Evolutionary conservation across 2,329 filamentous ascomycete species (phyloP), one percentile per base, ranked within the genome.

Genomic region (Pyricularia grisea): DNA sequence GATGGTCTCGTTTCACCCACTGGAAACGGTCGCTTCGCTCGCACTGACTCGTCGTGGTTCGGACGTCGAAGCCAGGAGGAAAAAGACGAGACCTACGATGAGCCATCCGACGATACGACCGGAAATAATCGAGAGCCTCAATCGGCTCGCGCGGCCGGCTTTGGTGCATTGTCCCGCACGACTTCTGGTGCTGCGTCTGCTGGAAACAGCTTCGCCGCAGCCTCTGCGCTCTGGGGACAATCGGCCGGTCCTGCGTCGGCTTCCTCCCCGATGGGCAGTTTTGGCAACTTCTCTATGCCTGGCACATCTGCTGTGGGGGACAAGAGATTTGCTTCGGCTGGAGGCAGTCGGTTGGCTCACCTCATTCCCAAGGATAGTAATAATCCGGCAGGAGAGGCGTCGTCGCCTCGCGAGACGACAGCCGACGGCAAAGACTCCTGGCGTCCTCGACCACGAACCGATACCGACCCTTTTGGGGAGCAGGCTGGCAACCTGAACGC

Each of bases 321-420:
- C 68, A 97, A 95, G 81, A 88, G 92, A 11, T 87, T 90, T 74
- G 89, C 86, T 75, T 79, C 87, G 31, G 85, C 90, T 69, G 88
- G 91, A 2, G 92, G 93, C 76, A 97, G 93, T 77, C 89, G 93
- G 31, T 88, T 97, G 74, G 94, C 94, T 73, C 93, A 93, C 75
- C 79, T 97, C 27, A 90, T 97, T 73, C 89, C 88, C 25, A 96
- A 94, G 79, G 90, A 93, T 50, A 90, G 85, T 73, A 81, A 20
- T 20, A 33, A 30, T 25, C 17, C 30, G 1, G 23, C 60, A 84
- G 3, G 93, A 96, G 70, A 89, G 89, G 23, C 11, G n/a, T 27
- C 60, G 36, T 74, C 75, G 65, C 85, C 86, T 74, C 78, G 82
- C 71, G 88, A 88, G 68, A 84, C 82, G 70, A 74, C 77, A 20